These are phyloP conservation scores for Zymoseptoria crescenta DNA, from an alignment of 2,329 filamentous ascomycete species.

Conservation along the genomic window DNA sequence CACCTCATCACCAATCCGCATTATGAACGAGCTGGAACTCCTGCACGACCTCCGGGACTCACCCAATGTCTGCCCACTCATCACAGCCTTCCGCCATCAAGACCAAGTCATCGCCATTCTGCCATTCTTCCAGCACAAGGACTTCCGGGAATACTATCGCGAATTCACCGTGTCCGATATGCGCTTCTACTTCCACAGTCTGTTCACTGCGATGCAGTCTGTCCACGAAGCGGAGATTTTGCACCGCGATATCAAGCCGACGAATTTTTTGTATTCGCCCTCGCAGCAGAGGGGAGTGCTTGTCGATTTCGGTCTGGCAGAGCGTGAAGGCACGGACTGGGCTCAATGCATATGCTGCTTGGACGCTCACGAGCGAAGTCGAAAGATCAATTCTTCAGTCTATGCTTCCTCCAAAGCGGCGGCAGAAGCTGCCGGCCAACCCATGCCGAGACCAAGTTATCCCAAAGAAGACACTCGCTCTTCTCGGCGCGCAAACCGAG, in stretches of 20 bases:
- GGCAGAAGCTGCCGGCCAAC: slow-evolving; percentile 18
- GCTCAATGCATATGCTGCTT: slow-evolving; percentile 79
- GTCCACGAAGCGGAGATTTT: slow-evolving; percentile 81
- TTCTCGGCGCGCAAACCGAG: slow-evolving; percentile 84
- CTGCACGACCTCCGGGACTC: slow-evolving; percentile 79
- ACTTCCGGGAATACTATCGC: slow-evolving; percentile 91
- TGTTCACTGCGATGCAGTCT: slow-evolving; percentile 75
- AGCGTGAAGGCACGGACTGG: slow-evolving; percentile 61
- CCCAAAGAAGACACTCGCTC: slow-evolving; percentile 84
- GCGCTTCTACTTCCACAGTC: slow-evolving; percentile 76
- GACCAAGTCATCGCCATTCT: slow-evolving; percentile 94
- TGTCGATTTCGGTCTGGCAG: slow-evolving; percentile 97
- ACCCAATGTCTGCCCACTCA: slow-evolving; percentile 81
- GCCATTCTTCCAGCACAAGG: slow-evolving; percentile 89
- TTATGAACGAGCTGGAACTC: slow-evolving; percentile 92
- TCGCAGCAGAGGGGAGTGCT: slow-evolving; percentile 73
- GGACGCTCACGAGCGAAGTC: slow-evolving; percentile 52
- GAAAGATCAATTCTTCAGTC: slow-evolving; percentile 47
- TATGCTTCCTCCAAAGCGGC: slow-evolving; percentile 48
- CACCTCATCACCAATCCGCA: slow-evolving; percentile 85
- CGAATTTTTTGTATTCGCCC: slow-evolving; percentile 92
- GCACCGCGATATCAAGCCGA: slow-evolving; percentile 61
- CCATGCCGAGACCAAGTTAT: slow-evolving; percentile 52
- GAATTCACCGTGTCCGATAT: slow-evolving; percentile 82
- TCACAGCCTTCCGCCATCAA: slow-evolving; percentile 89